Evolutionary conservation across 805 yeast species (phyloP), one percentile per base, ranked within the genome.

Genomic region (Metschnikowia reukaufii): DNA sequence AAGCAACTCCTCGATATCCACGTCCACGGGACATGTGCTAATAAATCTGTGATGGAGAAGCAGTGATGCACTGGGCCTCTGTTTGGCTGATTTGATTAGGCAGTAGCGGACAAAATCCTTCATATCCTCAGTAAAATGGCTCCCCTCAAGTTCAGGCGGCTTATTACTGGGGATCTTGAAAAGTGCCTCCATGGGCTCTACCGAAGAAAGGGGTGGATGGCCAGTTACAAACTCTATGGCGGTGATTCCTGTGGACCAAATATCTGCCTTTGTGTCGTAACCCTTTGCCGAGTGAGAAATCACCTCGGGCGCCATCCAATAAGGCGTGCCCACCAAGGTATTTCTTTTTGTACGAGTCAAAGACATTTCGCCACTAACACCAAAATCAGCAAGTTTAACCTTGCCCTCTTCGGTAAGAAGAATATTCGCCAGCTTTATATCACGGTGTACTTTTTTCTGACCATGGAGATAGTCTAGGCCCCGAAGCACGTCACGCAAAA

Each of bases 231-330:
- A 70, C 66, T 94, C 99, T 58, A 88, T 86, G 1, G 88, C 82
- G 0, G 98, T 91, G 42, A 94, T 92, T 0, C 99, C 99, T 18
- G 90, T 71, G 0, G 97, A 89, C 99, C 99, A 94, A 44, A 94
- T 87, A 62, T 94, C 99, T 1, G 90, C 96, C 59, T 86, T 87
- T 51, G 84, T 86, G 60, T 87, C 78, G 64, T 94, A 90, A 0
- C 94, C 96, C 8, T 67, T 63, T 6, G 41, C 41, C 13, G 38
- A 65, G 60, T 48, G 45, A 4, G 73, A 63, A 36, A 94, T 86
- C n/a, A 92, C 86, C 63, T 94, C 99, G 0, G 99, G 99, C 0
- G 99, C 99, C 98, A 92, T 91, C 97, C 97, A 91, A 65, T 81
- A 88, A 12, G 97, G 97, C 0, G 97, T 90, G 1, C 98, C 98